Evolutionary conservation across 192 early-diverging fungal genomes (phyloP), one percentile per base, ranked within the genome.

Genomic region (Podila horticola): DNA sequence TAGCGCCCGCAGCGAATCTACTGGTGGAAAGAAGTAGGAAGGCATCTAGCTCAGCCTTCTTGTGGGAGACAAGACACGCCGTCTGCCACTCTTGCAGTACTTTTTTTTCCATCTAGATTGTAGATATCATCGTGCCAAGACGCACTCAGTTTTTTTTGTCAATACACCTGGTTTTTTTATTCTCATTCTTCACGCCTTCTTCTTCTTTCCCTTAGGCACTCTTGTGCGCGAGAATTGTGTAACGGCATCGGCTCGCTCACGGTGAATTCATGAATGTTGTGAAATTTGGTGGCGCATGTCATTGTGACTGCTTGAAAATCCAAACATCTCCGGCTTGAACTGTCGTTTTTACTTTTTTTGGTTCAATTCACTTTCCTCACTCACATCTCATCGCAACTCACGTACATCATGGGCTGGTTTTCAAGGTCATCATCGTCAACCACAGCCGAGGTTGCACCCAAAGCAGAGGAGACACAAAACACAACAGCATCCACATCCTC

Each of bases 371-470:
- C 41, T 45, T 45, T 45, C 12, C 15, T 15, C 41, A 45, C 13
- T 45, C 41, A 45, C 41, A 34, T 41, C 41, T 0, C 41, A 41
- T 41, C 41, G 15, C 41, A 15, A 36, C 22, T 0, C 22, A 38
- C 30, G 1, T 15, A 33, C 28, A 76, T 7, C 11, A 79, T 79
- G 76, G 76, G 76, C 52, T 79, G 76, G 76, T 79, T 79, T 49
- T 79, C 75, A 36, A 71, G 50, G 10, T 62, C 58, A 72, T 79
- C 76, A 30, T 41, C 69, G 64, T 22, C 33, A 31, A 26, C 57
- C 19, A 20, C 58, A n/a, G 4, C 58, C 5, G 57, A 55, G 22
- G 55, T 12, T 26, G 17, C 59, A 50, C 26, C 30, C 24, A 50
- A 57, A 36, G 24, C 62, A 68, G 17, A 31, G 48, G 17, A 34